Evolutionary conservation across 2,329 filamentous ascomycete genomes (phyloP).

Genomic region (Verticillium isaacii): DNA sequence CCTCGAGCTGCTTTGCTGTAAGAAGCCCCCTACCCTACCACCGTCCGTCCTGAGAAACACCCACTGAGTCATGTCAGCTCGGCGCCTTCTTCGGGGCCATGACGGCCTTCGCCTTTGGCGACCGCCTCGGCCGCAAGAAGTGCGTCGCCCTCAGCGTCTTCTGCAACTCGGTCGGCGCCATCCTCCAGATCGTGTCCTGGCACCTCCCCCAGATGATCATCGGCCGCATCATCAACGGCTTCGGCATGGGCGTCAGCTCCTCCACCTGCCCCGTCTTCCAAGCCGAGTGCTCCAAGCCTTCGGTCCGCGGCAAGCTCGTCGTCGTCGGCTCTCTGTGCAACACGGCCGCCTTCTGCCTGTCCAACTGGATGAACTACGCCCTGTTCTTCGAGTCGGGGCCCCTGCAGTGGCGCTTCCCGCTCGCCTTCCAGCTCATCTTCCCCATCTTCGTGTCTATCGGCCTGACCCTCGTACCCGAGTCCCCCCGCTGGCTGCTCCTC

Average conservation of each 20-base stretch:
- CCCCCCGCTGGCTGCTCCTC: conserved; percentile 46
- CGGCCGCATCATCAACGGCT: conserved; percentile 33
- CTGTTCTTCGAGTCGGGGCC: conserved; percentile 28
- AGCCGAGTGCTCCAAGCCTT: conserved; percentile 24
- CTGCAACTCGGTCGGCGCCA: conserved; percentile 25
- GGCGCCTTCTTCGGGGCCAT: conserved; percentile 27
- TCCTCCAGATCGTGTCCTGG: conserved; percentile 26
- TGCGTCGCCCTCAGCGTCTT: conserved; percentile 22
- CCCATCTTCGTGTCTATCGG: conserved; percentile 26
- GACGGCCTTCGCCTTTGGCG: conserved; percentile 21
- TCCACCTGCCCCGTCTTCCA: conserved; percentile 28
- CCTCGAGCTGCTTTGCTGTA: conserved; percentile 38
- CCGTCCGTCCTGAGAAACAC: not conserved
- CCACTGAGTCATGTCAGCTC: conserved; percentile 13
- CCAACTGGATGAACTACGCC: conserved; percentile 42
- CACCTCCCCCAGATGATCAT: conserved; percentile 33
- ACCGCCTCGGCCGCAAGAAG: conserved; percentile 25
- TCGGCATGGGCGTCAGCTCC: conserved; percentile 29
- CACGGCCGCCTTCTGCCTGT: conserved; percentile 36
- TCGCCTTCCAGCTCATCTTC: conserved; percentile 31
- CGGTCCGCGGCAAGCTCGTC: conserved; percentile 38
- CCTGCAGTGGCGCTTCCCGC: conserved; percentile 30
- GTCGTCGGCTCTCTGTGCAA: conserved; percentile 35
- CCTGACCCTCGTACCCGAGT: conserved; percentile 32
- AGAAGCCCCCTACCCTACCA: conserved; percentile 8